Conservation (phyloP, 2,329 filamentous ascomycete species). For the Boeremia lycopersici region DNA sequence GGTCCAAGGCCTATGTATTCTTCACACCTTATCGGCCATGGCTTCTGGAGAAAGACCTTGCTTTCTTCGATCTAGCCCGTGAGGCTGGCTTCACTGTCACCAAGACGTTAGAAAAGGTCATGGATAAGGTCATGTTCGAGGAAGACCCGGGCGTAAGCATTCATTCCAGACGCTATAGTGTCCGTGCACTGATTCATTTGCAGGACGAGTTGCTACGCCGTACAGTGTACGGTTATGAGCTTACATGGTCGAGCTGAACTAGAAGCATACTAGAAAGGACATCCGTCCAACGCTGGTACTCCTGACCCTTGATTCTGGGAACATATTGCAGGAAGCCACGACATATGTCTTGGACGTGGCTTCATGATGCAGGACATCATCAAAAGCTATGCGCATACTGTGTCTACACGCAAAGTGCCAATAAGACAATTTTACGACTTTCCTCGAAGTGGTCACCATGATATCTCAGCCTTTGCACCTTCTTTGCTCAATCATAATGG, state of each 20-base stretch:
- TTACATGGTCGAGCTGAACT: conserved; percentile 62
- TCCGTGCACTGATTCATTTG: neutral
- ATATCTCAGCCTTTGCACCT: too few relatives aligned
- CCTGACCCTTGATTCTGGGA: too few relatives aligned
- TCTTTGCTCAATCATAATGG: too few relatives aligned
- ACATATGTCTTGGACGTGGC: too few relatives aligned
- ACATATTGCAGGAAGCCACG: too few relatives aligned
- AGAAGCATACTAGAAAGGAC: neutral
- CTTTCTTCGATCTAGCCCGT: conserved; percentile 80
- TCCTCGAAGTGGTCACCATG: too few relatives aligned
- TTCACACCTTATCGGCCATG: conserved; percentile 95
- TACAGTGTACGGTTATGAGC: conserved; percentile 80
- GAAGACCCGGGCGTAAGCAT: conserved; percentile 74
- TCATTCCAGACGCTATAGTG: neutral
- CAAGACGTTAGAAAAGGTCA: conserved; percentile 78
- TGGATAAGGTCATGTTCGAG: conserved; percentile 89
- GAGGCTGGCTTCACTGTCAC: conserved; percentile 75
- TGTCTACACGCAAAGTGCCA: too few relatives aligned
- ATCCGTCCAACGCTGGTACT: neutral
- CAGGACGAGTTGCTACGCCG: conserved; percentile 77
- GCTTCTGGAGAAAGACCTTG: conserved; percentile 82
- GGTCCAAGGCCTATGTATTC: conserved; percentile 78
- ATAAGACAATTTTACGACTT: too few relatives aligned
- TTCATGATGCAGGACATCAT: too few relatives aligned
- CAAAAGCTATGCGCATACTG: too few relatives aligned